Evolutionary conservation across 148 eudicot species (phyloP).

Genomic region (Vaccinium macrocarpon): DNA sequence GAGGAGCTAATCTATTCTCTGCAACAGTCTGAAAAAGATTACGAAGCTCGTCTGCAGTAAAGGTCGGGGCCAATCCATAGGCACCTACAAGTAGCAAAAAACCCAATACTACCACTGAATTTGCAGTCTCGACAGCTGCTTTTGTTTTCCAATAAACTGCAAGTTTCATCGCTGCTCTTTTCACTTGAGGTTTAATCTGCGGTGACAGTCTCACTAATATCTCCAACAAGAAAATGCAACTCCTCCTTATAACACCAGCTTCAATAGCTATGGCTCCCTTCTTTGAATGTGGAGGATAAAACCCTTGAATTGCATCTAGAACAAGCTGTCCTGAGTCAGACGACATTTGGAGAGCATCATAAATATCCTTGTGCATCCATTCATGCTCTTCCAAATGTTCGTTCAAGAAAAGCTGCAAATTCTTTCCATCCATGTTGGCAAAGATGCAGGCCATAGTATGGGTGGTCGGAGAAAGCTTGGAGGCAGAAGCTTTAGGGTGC

Average conservation of each 20-base stretch:
- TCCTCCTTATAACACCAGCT: background rate
- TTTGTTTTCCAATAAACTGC: conserved; percentile 21
- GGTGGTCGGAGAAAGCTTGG: background rate
- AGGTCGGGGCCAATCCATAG: conserved; percentile 25
- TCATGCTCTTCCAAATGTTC: conserved; percentile 20
- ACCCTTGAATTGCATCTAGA: conserved; percentile 18
- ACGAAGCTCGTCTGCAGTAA: conserved; percentile 24
- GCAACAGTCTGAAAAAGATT: conserved; percentile 16
- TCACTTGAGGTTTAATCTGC: conserved; percentile 12
- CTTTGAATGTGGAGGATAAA: conserved; percentile 13
- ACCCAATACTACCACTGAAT: conserved; percentile 18
- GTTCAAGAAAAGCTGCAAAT: conserved; percentile 19
- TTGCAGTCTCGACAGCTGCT: background rate
- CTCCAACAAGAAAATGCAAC: conserved; percentile 24
- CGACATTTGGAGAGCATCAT: conserved; percentile 11
- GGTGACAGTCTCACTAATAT: conserved; percentile 14
- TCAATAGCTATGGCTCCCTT: background rate
- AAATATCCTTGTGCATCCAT: conserved; percentile 8
- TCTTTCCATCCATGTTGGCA: conserved; percentile 23
- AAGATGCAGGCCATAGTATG: conserved; percentile 5
- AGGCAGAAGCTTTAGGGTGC: background rate
- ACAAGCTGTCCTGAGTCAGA: conserved; percentile 20
- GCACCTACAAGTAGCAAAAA: conserved; percentile 26
- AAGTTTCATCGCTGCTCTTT: conserved; percentile 16
- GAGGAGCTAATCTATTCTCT: conserved; percentile 8